Evolutionary conservation across 2,329 filamentous ascomycete genomes (phyloP).

Genomic region (Monosporascus ibericus): DNA sequence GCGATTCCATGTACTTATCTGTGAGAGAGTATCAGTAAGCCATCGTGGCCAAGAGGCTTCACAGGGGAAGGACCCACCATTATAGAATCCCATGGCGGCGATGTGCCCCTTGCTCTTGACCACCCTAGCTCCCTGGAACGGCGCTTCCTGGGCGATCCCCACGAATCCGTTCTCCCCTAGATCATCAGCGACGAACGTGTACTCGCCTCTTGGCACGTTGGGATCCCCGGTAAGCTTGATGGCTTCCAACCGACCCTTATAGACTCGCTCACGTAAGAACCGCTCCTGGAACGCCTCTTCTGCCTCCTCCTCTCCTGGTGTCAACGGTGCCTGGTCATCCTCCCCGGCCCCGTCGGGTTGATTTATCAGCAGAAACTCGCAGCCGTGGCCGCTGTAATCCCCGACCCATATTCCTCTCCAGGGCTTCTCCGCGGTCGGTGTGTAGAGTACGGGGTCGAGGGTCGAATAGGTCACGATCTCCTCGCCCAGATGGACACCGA

Average conservation of each 20-base stretch:
- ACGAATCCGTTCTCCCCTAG: conserved; percentile 63
- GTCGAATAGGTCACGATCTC: conserved; percentile 61
- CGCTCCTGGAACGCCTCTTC: conserved; percentile 39
- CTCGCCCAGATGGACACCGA: conserved; percentile 47
- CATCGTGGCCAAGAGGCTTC: neutral
- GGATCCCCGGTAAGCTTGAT: conserved; percentile 90
- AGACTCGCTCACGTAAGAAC: conserved; percentile 41
- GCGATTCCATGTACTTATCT: conserved; percentile 71
- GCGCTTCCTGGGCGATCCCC: conserved; percentile 55
- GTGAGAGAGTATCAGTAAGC: conserved; percentile 4
- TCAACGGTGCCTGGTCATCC: conserved; percentile 34
- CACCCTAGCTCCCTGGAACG: conserved; percentile 68
- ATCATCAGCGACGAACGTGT: conserved; percentile 74
- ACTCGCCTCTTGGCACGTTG: conserved; percentile 82
- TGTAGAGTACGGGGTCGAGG: conserved; percentile 69
- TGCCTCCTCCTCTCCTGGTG: conserved; percentile 35
- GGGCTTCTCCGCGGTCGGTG: conserved; percentile 70
- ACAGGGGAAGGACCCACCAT: conserved; percentile 48
- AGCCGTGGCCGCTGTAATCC: conserved; percentile 82
- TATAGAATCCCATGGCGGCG: conserved; percentile 62
- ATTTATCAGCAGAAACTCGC: conserved; percentile 77
- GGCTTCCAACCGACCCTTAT: conserved; percentile 67
- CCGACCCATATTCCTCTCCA: conserved; percentile 91
- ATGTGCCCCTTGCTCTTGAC: conserved; percentile 74
- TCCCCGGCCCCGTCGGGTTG: conserved; percentile 59